Conservation (phyloP, 1,284 basidiomycete species). For the Neolentinus lepideus region DNA sequence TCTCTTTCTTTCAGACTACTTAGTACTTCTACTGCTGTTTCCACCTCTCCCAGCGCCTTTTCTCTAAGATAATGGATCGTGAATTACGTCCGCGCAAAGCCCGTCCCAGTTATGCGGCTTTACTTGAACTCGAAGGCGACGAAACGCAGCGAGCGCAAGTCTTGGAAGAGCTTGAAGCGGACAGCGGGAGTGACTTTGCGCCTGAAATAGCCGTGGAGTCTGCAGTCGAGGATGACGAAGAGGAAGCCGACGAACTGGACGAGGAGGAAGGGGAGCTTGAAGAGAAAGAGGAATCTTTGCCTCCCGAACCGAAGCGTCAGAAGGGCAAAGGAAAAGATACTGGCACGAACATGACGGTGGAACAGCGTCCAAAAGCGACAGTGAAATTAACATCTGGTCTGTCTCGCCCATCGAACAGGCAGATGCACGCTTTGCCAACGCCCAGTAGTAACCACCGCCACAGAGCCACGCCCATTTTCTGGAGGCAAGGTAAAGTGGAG, state of each 20-base stretch:
- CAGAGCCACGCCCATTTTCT: slow-evolving; percentile 51
- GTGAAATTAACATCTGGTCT: slow-evolving; percentile 16
- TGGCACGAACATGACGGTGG: slow-evolving; percentile 12
- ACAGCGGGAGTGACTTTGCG: slow-evolving; percentile 38
- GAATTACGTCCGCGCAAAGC: slow-evolving; percentile 27
- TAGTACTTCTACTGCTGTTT: too few relatives aligned
- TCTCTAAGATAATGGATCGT: slow-evolving; percentile 21
- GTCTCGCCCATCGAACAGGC: slow-evolving; percentile 28
- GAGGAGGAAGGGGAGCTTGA: slow-evolving; percentile 17
- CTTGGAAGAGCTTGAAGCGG: slow-evolving; percentile 16
- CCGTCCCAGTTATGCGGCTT: slow-evolving; percentile 25
- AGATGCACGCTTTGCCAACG: slow-evolving; percentile 47
- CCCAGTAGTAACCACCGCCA: slow-evolving; percentile 63
- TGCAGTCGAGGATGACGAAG: slow-evolving; percentile 18
- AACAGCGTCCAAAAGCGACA: slow-evolving; percentile 13
- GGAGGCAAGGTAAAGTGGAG: slow-evolving; percentile 42
- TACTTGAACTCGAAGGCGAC: slow-evolving; percentile 16
- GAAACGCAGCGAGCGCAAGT: slow-evolving; percentile 14
- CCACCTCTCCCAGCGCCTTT: not conserved
- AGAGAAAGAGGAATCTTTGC: slow-evolving; percentile 2
- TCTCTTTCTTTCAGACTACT: not conserved
- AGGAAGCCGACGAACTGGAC: slow-evolving; percentile 16
- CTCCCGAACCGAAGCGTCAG: slow-evolving; percentile 3
- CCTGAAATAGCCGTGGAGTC: slow-evolving; percentile 12
- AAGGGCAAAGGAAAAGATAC: slow-evolving; percentile 11